phyloP scores from a whole-genome alignment of 2,329 filamentous ascomycete species.

The Sporothrix inflata region DNA sequence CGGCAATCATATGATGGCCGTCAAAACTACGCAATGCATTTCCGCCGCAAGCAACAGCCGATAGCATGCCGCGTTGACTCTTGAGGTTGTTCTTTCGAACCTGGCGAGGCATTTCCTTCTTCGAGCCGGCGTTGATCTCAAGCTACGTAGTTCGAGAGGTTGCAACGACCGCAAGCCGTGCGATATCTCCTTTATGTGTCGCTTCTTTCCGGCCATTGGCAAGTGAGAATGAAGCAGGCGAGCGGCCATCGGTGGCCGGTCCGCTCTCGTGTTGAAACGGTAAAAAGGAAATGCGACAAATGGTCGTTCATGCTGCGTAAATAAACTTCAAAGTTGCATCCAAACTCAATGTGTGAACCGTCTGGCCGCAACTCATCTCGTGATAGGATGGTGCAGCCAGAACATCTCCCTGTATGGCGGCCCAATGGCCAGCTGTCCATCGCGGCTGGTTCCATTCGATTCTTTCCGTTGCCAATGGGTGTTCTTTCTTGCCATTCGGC shows the following conservation, averaged over 20 bases:
- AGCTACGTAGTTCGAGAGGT: too few relatives aligned
- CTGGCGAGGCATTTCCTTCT: too few relatives aligned
- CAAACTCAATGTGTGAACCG: neutral
- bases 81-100: too few relatives aligned
- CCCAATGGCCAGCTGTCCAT: conserved; percentile 18
- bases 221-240: neutral
- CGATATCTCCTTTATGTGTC: neutral
- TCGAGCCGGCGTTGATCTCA: too few relatives aligned
- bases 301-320: neutral
- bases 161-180: neutral
- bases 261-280: too few relatives aligned
- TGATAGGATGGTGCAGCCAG: neutral
- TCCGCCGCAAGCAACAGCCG: neutral
- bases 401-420: neutral
- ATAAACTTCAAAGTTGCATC: neutral
- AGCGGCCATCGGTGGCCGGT: neutral
- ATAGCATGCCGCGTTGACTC: too few relatives aligned
- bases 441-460: neutral
- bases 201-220: neutral
- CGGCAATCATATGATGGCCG: too few relatives aligned
- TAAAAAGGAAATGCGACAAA: neutral
- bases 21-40: neutral
- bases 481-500: neutral
- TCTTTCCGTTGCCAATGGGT: neutral
- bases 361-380: neutral